phyloP scores from a whole-genome alignment of 306 rosid genomes.

The Vachellia pachyceras region DNA sequence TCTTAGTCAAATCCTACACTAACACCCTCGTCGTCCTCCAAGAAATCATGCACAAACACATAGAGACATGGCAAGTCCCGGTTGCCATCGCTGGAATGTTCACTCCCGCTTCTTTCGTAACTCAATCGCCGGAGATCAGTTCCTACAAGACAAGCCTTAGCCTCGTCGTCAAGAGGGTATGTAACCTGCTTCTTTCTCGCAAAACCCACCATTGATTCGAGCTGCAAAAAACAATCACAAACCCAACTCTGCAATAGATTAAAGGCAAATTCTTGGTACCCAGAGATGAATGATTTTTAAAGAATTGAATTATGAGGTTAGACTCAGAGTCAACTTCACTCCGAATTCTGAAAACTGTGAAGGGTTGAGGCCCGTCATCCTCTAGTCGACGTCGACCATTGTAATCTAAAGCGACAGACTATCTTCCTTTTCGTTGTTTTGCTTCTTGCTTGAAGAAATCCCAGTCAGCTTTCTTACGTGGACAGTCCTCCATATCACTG shows the following conservation, averaged over 20 bases:
- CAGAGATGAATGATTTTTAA: not conserved
- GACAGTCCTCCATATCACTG: too few relatives aligned
- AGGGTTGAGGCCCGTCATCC: not conserved
- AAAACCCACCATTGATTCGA: too few relatives aligned
- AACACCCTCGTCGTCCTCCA: too few relatives aligned
- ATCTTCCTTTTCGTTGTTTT: too few relatives aligned
- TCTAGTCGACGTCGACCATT: too few relatives aligned
- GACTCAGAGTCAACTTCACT: not conserved
- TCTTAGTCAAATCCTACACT: too few relatives aligned
- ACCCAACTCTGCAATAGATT: too few relatives aligned
- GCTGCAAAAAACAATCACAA: too few relatives aligned
- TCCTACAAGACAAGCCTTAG: slow-evolving; percentile 64
- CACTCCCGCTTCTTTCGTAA: slow-evolving; percentile 75
- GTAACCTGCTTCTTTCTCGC: slow-evolving; percentile 67
- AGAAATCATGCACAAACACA: too few relatives aligned
- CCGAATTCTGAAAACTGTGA: not conserved
- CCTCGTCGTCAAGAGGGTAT: slow-evolving; percentile 68
- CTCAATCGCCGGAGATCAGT: slow-evolving; percentile 41
- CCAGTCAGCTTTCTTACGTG: too few relatives aligned
- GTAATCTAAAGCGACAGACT: too few relatives aligned
- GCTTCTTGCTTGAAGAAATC: too few relatives aligned
- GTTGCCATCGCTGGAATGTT: slow-evolving; percentile 58
- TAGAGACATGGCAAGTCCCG: slow-evolving; percentile 60
- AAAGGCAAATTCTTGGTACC: not conserved
- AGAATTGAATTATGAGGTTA: not conserved